Percentiles rank a stretch among this genome's conserved stretches.
phyloP scores from a whole-genome alignment of 495 filamentous ascomycete species.

The Daldinia loculata region DNA sequence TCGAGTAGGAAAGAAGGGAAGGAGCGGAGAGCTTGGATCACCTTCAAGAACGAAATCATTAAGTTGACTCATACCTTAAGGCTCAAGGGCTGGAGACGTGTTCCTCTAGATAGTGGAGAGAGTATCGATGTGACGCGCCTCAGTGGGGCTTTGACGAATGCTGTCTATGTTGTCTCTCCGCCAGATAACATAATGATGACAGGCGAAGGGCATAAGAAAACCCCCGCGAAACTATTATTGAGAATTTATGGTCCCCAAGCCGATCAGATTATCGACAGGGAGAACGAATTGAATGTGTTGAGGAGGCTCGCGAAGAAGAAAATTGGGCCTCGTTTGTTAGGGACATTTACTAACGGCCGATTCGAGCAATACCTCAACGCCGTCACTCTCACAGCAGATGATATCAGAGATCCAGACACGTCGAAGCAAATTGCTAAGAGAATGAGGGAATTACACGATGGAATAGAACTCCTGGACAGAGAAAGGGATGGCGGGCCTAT shows the following conservation, averaged over 20 bases:
- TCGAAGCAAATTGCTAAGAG: constrained; percentile 97
- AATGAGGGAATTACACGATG: constrained; percentile 95
- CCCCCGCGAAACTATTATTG: constrained; percentile 76
- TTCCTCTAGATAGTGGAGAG: constrained; percentile 72
- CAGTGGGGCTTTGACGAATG: constrained; percentile 94
- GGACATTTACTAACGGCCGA: constrained; percentile 93
- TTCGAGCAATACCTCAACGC: constrained; percentile 95
- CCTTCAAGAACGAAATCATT: constrained; percentile 91
- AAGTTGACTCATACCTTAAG: constrained; percentile 87
- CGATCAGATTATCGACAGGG: constrained; percentile 92
- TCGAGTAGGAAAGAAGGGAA: constrained; percentile 60
- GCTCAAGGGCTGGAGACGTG: constrained; percentile 87
- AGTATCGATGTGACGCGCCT: constrained; percentile 81
- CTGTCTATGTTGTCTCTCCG: constrained; percentile 91
- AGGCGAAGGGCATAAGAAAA: constrained; percentile 48
- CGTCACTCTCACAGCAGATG: constrained; percentile 74
- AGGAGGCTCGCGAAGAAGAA: constrained; percentile 86
- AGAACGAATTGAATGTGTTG: constrained; percentile 88
- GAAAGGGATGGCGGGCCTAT: constrained; percentile 82
- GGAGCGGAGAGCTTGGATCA: constrained; percentile 75
- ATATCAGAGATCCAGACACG: constrained; percentile 82
- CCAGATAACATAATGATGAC: constrained; percentile 64
- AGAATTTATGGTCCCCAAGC: constrained; percentile 96
- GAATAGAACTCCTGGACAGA: constrained; percentile 80
- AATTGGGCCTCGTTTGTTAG: constrained; percentile 92